phyloP scores from a whole-genome alignment of 352 stramenopile species.

The Globisporangium camurandrum region DNA sequence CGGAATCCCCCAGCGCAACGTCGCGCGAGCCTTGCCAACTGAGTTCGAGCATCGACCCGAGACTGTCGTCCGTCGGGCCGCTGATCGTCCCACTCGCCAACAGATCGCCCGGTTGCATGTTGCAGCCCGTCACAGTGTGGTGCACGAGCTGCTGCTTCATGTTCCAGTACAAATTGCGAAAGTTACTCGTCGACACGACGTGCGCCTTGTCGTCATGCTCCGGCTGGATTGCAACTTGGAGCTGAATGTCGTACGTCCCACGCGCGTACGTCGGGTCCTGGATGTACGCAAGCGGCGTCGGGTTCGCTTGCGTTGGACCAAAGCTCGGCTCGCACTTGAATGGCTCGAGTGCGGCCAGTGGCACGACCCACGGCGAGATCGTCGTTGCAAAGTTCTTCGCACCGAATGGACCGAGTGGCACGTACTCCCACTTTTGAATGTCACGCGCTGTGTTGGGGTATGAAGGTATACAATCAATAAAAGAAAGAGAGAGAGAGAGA shows the following conservation, averaged over 20 bases:
- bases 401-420: constrained; percentile 94
- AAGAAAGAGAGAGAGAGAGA: background rate
- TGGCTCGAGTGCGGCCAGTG: constrained; percentile 90
- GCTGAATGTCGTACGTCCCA: constrained; percentile 86
- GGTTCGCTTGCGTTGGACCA: constrained; percentile 76
- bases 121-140: constrained; percentile 96
- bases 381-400: constrained; percentile 97
- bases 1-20: constrained; percentile 62
- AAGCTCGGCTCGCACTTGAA: constrained; percentile 90
- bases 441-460: constrained; percentile 40
- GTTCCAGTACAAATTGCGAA: constrained; percentile 97
- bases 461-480: background rate
- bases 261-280: constrained; percentile 86
- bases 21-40: constrained; percentile 91
- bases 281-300: constrained; percentile 91
- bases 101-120: constrained; percentile 93
- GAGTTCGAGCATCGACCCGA: constrained; percentile 95
- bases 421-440: constrained; percentile 97
- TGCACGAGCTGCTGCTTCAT: constrained; percentile 96
- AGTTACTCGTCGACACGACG: constrained; percentile 90
- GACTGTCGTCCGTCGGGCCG: constrained; percentile 76
- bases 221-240: constrained; percentile 66
- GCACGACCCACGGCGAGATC: constrained; percentile 96
- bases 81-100: constrained; percentile 94
- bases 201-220: constrained; percentile 44